Conservation (phyloP, 2,329 filamentous ascomycete genomes). For the Alternaria arborescens region DNA sequence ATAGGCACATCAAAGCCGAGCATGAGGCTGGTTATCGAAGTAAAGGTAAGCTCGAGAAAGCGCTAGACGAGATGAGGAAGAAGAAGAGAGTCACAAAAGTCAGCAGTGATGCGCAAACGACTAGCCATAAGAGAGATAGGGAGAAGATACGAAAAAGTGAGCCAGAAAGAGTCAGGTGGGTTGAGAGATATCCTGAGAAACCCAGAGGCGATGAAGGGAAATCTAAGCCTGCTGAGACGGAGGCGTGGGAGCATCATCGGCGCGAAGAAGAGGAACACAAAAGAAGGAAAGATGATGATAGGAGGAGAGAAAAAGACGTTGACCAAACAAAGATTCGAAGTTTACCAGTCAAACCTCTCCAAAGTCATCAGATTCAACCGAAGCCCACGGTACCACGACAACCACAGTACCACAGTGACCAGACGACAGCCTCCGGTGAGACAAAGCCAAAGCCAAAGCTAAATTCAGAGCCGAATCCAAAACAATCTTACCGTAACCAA, state of each 20-base stretch:
- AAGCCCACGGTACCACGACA: too few relatives aligned
- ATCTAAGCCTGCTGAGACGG: neutral
- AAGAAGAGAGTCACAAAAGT: slow-evolving; percentile 7
- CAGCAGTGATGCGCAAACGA: neutral
- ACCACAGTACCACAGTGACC: too few relatives aligned
- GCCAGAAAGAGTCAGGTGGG: neutral
- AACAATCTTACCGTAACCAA: too few relatives aligned
- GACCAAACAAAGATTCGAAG: neutral
- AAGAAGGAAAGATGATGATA: neutral
- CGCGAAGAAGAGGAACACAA: neutral
- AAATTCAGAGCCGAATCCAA: too few relatives aligned
- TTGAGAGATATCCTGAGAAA: neutral
- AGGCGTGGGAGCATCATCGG: neutral
- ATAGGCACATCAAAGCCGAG: slow-evolving; percentile 34
- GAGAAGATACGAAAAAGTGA: neutral
- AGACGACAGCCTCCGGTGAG: too few relatives aligned
- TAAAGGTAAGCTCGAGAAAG: slow-evolving; percentile 25
- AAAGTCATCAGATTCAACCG: too few relatives aligned
- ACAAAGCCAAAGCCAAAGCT: too few relatives aligned
- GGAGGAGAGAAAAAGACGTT: neutral
- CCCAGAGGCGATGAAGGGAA: neutral
- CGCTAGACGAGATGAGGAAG: slow-evolving; percentile 14
- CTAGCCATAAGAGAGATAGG: neutral
- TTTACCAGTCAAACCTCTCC: neutral
- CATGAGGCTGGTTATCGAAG: slow-evolving; percentile 25